Evolutionary conservation across 352 stramenopile species (phyloP).

Genomic region (Pythium periplocum): DNA sequence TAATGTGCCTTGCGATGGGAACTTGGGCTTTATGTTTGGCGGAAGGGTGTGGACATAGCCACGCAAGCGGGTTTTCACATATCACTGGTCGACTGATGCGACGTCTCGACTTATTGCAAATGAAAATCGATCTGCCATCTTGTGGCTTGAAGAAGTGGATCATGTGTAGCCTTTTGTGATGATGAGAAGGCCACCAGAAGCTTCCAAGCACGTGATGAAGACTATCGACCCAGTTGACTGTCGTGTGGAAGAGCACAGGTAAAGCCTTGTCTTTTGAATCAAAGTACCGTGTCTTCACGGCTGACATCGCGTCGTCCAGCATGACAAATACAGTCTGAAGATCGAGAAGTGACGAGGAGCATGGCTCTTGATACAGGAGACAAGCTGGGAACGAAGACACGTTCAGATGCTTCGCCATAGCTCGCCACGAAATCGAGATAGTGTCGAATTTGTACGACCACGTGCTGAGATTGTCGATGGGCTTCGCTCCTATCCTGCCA

Average conservation of each 20-base stretch:
- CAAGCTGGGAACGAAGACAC: constrained; percentile 10
- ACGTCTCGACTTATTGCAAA: too few relatives aligned
- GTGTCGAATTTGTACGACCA: constrained; percentile 23
- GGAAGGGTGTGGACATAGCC: too few relatives aligned
- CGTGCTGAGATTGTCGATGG: neutral
- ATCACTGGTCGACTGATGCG: too few relatives aligned
- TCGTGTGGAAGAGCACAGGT: constrained; percentile 6
- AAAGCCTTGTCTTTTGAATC: neutral
- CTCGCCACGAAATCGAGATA: constrained; percentile 12
- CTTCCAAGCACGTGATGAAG: constrained; percentile 11
- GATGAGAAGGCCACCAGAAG: neutral
- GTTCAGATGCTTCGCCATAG: constrained; percentile 10
- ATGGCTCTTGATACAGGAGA: constrained; percentile 9
- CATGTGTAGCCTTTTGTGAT: constrained; percentile 1
- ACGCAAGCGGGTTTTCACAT: too few relatives aligned
- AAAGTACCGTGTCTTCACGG: constrained; percentile 2
- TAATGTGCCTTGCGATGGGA: too few relatives aligned
- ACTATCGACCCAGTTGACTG: constrained; percentile 13
- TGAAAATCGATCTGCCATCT: too few relatives aligned
- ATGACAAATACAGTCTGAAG: constrained; percentile 9
- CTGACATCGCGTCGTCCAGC: constrained; percentile 8
- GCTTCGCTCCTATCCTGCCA: neutral
- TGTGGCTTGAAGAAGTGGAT: neutral
- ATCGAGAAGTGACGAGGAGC: neutral
- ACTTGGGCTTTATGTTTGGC: too few relatives aligned